Base-by-base conservation (phyloP, 352 stramenopile genomes). In the Thalassiosira hispida region DNA sequence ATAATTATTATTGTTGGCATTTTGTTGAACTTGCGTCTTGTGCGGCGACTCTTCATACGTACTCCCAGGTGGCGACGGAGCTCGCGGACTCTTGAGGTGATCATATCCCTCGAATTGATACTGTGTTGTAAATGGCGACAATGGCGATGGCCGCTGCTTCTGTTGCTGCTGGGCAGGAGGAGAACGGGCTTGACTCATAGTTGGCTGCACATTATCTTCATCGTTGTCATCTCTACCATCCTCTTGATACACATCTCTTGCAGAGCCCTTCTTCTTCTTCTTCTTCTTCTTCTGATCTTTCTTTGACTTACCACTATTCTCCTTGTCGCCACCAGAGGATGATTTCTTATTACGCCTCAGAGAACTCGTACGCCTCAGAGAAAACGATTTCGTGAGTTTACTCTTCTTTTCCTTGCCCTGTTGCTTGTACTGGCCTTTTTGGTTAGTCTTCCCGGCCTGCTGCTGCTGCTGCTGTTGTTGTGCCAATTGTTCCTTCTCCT, bases 31-130 rank as follows among this genome's bases (percentile, higher is more conserved):
- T 7, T 18, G 6, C 9, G 33, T 18, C 22, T 35, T 2, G 14
- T 27, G 9, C 20, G 20, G 22, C 25, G 22, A 7, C 23, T n/a
- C 7, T 27, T 38, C 25, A 35, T 57, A 16, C 0, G 33, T 31
- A 35, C 7, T 31, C 7, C 6, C 25, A 14, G 18, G 18, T 11
- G 35, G 14, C 25, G 33, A 22, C 1, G 3, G 49, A 57, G 2
- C 16, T 14, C 8, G 4, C 8, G 57, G 20, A 65, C 22, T 31
- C 35, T 49, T 52, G 35, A 52, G 33, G 22, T 53, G 33, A 65
- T 65, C n/a, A 29, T 52, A 65, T 53, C 35, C 33, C 35, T 65
- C 57, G 16, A 65, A 65, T 25, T 53, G 35, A 53, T 49, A 35
- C 14, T 65, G 0, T 23, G 53, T 62, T 33, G 49, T 29, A 25